Conservation (phyloP, 2,329 filamentous ascomycete genomes). For the Westerdykella aurantiaca region DNA sequence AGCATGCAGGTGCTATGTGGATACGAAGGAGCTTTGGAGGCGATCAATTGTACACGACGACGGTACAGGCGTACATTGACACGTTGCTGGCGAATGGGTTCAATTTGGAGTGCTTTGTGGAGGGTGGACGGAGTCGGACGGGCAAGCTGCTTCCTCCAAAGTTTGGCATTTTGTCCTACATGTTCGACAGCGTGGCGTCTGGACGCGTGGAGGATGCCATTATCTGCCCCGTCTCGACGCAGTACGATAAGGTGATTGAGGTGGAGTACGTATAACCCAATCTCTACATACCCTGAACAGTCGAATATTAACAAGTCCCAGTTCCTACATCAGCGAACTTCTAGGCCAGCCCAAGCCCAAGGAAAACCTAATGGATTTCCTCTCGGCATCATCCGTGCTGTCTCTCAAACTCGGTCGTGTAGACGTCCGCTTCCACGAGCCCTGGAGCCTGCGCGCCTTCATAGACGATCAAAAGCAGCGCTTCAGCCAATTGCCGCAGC, state of each 20-base stretch:
- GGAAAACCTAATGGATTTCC: conserved; percentile 83
- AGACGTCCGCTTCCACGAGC: conserved; percentile 92
- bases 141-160: conserved; percentile 92
- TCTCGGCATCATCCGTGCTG: conserved; percentile 82
- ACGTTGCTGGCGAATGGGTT: conserved; percentile 83
- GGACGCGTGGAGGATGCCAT: conserved; percentile 85
- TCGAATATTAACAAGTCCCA: conserved; percentile 18
- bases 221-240: conserved; percentile 91
- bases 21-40: conserved; percentile 90
- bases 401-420: conserved; percentile 85
- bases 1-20: conserved; percentile 95
- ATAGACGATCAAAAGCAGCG: conserved; percentile 68
- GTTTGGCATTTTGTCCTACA: conserved; percentile 88
- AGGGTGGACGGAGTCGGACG: conserved; percentile 86
- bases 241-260: conserved; percentile 98
- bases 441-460: conserved; percentile 84
- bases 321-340: conserved; percentile 87
- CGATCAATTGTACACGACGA: conserved; percentile 79
- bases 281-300: background rate
- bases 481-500: conserved; percentile 39
- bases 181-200: conserved; percentile 83
- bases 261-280: conserved; percentile 45
- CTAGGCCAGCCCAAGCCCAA: conserved; percentile 92
- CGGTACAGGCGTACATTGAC: conserved; percentile 97
- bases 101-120: conserved; percentile 98